Conservation (phyloP, 2,329 filamentous ascomycete species). For the Cordyceps cateniannulata region DNA sequence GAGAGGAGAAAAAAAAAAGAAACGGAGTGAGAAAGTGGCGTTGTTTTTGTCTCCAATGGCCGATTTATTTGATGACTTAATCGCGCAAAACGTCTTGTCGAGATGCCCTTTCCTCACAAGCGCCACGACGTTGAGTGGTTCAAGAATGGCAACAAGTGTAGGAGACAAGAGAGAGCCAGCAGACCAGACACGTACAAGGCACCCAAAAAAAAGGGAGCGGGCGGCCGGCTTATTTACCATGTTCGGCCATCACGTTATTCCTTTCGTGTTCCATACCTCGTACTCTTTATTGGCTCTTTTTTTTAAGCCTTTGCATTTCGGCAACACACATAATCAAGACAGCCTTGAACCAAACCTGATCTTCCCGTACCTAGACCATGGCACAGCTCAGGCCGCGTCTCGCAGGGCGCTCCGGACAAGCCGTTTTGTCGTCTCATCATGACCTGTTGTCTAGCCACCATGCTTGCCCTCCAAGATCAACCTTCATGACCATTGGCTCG, state of each 20-base stretch:
- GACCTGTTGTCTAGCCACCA: background rate
- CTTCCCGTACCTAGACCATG: background rate
- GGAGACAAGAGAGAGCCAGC: background rate
- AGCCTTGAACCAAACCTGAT: background rate
- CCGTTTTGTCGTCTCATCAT: background rate
- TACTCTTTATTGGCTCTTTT: background rate
- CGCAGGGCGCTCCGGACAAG: background rate
- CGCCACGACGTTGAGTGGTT: background rate
- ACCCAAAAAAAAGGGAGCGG: background rate
- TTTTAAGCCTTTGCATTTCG: background rate
- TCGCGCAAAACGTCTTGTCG: background rate
- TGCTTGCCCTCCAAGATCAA: background rate
- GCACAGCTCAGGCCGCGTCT: slow-evolving; percentile 3
- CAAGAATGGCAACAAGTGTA: background rate
- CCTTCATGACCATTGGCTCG: background rate
- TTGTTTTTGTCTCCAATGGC: too few relatives aligned
- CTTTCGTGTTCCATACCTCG: background rate
- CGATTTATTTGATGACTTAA: background rate
- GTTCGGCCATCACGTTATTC: background rate
- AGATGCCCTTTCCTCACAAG: background rate
- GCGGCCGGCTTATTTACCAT: background rate
- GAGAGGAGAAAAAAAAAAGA: background rate
- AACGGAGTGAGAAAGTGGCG: background rate
- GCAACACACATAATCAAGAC: background rate
- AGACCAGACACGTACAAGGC: background rate